Percentiles rank a stretch among this genome's conserved stretches.
Evolutionary conservation across 169 alveolate species (phyloP).

Genomic region (Ichthyophthirius multifiliis): DNA sequence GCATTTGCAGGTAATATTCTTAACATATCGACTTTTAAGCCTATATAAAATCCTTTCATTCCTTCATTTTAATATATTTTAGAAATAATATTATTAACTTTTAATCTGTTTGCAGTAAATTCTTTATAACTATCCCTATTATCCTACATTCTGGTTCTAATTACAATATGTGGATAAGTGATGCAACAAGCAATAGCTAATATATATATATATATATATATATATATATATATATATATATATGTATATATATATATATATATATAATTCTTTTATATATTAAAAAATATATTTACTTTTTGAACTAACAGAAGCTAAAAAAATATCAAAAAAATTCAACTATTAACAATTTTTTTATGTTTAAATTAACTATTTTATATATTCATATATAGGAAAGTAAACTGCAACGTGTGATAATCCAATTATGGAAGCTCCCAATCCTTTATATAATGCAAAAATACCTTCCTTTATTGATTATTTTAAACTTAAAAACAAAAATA

Average conservation of each 20-base stretch:
- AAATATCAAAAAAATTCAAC: constrained; percentile 20
- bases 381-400: constrained; percentile 39
- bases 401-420: constrained; percentile 44
- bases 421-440: constrained; percentile 32
- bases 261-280: too few species aligned
- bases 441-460: constrained; percentile 25
- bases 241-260: too few species aligned
- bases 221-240: too few species aligned
- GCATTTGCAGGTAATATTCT: constrained; percentile 13
- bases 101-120: not conserved
- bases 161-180: constrained; percentile 38
- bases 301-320: constrained; percentile 21
- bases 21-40: constrained; percentile 35
- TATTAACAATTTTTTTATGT: not conserved
- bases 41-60: constrained; percentile 23
- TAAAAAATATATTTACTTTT: constrained; percentile 22
- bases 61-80: constrained; percentile 14
- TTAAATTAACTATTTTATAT: not conserved
- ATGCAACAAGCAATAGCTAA: constrained; percentile 7
- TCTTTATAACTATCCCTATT: constrained; percentile 13
- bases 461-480: constrained; percentile 41
- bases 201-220: not conserved
- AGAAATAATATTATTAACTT: constrained; percentile 3
- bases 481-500: too few species aligned
- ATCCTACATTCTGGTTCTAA: constrained; percentile 41